Conservation (phyloP, 2,329 filamentous ascomycete genomes). For the Talaromyces amestolkiae region DNA sequence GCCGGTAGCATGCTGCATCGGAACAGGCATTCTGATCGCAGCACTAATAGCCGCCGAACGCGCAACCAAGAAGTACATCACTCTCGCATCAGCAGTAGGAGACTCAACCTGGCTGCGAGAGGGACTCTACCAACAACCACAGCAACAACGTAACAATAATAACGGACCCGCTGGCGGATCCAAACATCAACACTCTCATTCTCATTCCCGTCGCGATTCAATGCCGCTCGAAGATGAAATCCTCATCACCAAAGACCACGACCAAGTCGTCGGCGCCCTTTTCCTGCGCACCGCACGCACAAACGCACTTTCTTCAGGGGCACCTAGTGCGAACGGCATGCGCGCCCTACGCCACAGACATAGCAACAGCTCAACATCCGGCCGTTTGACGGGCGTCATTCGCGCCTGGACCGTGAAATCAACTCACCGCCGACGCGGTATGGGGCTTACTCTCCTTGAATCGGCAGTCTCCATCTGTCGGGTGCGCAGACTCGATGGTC, state of each 20-base stretch:
- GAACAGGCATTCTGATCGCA: constrained; percentile 61
- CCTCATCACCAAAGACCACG: constrained; percentile 67
- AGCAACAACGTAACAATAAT: constrained; percentile 7
- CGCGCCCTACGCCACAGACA: constrained; percentile 23
- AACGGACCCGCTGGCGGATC: constrained; percentile 26
- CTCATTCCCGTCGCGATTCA: constrained; percentile 24
- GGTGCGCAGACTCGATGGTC: constrained; percentile 66
- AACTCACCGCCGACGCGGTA: constrained; percentile 65
- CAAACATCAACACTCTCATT: constrained; percentile 22
- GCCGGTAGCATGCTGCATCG: constrained; percentile 57
- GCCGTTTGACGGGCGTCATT: constrained; percentile 51
- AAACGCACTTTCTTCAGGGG: constrained; percentile 22
- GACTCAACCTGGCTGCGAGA: constrained; percentile 61
- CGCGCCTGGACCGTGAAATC: constrained; percentile 75
- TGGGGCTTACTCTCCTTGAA: constrained; percentile 69
- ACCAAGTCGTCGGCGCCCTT: constrained; percentile 68
- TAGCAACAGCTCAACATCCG: constrained; percentile 20
- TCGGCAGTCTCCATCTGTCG: constrained; percentile 69
- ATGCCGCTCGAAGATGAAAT: constrained; percentile 56
- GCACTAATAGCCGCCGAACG: constrained; percentile 63
- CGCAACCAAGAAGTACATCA: constrained; percentile 61
- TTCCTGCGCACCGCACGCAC: constrained; percentile 50
- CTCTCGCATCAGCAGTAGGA: constrained; percentile 57
- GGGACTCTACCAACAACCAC: constrained; percentile 18
- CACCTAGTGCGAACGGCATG: constrained; percentile 22